Conservation (phyloP, 2,329 filamentous ascomycete species). For the Nothophaeocryptopus gaeumannii region DNA sequence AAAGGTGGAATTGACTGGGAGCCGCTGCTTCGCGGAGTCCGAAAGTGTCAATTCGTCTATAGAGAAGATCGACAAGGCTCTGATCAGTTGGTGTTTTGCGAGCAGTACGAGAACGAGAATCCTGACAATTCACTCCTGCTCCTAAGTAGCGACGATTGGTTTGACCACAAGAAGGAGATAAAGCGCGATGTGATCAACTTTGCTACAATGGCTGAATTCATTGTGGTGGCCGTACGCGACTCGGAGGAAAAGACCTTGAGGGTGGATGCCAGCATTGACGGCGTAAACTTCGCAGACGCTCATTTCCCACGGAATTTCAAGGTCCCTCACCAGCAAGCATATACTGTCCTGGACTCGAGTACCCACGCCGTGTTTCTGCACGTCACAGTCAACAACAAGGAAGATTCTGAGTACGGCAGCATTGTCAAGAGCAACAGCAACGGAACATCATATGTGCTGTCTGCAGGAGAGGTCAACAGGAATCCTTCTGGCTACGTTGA, state of each 20-base stretch:
- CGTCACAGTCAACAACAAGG: constrained; percentile 69
- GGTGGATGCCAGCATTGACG: constrained; percentile 82
- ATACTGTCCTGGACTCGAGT: constrained; percentile 91
- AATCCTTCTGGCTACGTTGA: constrained; percentile 77
- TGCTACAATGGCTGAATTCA: constrained; percentile 94
- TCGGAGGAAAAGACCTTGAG: constrained; percentile 67
- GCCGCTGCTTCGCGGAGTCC: constrained; percentile 68
- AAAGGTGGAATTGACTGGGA: constrained; percentile 79
- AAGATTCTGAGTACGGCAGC: constrained; percentile 70
- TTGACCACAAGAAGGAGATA: constrained; percentile 61
- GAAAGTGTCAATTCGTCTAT: constrained; percentile 85
- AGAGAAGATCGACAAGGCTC: constrained; percentile 56
- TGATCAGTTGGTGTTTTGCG: constrained; percentile 63
- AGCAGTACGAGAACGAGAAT: constrained; percentile 58
- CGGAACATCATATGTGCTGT: constrained; percentile 89
- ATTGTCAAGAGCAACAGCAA: constrained; percentile 99
- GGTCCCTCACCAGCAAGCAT: constrained; percentile 73
- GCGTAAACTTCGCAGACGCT: constrained; percentile 74
- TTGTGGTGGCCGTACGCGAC: constrained; percentile 74
- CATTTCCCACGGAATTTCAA: constrained; percentile 83
- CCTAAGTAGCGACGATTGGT: constrained; percentile 75
- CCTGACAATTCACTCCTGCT: constrained; percentile 59
- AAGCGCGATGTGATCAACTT: constrained; percentile 76
- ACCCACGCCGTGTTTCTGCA: constrained; percentile 94
- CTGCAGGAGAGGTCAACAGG: constrained; percentile 76